Percentiles rank a stretch among this genome's conserved stretches.
Evolutionary conservation across 495 filamentous ascomycete genomes (phyloP).

Genomic region (Hypomontagnella submonticulosa): DNA sequence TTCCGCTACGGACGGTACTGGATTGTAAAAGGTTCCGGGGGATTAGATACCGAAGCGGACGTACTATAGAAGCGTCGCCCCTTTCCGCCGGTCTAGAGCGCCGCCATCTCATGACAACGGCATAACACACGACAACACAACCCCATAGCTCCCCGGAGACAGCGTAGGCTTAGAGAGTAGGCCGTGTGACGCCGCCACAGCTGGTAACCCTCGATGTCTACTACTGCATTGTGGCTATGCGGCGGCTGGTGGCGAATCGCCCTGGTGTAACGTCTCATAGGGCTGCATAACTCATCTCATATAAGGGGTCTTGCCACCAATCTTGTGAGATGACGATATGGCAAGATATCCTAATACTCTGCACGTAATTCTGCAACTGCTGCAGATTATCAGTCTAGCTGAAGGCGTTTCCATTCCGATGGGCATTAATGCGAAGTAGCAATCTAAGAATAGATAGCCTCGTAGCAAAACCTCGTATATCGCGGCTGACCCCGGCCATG

Average conservation of each 20-base stretch:
- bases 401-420: slow-evolving; percentile 5
- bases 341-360: slow-evolving; percentile 14
- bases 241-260: slow-evolving; percentile 14
- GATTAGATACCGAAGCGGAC: slow-evolving; percentile 16
- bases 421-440: slow-evolving; percentile 11
- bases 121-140: slow-evolving; percentile 31
- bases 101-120: slow-evolving; percentile 12
- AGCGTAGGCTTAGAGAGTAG: slow-evolving; percentile 6
- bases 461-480: slow-evolving; percentile 44
- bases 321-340: slow-evolving; percentile 19
- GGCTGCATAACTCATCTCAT: slow-evolving; percentile 26
- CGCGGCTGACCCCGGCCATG: slow-evolving; percentile 28
- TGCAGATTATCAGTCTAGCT: neutral
- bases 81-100: slow-evolving; percentile 17
- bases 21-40: slow-evolving; percentile 9
- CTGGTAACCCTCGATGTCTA: slow-evolving; percentile 2
- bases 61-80: neutral
- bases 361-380: neutral
- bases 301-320: neutral
- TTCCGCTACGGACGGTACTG: slow-evolving; percentile 22
- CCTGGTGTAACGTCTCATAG: slow-evolving; percentile 40
- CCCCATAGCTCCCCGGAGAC: slow-evolving; percentile 4
- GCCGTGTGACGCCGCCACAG: slow-evolving; percentile 10
- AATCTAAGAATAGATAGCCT: slow-evolving; percentile 41
- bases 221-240: neutral